Evolutionary conservation across 768 basidiomycete genomes (phyloP).

Genomic region (Boletus edulis): DNA sequence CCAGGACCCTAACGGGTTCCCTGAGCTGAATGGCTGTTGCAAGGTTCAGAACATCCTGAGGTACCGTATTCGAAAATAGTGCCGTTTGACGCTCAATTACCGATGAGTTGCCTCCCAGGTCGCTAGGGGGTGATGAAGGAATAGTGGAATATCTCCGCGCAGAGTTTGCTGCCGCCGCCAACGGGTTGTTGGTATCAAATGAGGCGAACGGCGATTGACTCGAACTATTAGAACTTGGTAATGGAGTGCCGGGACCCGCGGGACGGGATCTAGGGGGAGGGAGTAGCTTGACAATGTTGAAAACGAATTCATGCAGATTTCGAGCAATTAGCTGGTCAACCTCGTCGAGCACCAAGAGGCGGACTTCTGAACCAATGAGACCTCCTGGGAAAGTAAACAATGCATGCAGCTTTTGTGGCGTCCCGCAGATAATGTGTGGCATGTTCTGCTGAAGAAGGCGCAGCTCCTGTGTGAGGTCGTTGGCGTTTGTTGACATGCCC

Average conservation of each 20-base stretch:
- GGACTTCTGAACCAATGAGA: conserved; percentile 77
- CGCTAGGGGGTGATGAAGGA: conserved; percentile 44
- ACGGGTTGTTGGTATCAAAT: conserved; percentile 42
- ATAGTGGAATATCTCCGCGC: conserved; percentile 62
- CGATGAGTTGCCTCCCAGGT: conserved; percentile 31
- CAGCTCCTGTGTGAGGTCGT: conserved; percentile 69
- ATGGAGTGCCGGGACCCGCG: conserved; percentile 34
- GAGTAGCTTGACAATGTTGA: conserved; percentile 87
- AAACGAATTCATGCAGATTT: conserved; percentile 93
- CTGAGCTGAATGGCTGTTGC: conserved; percentile 90
- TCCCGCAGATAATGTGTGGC: conserved; percentile 95
- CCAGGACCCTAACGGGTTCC: conserved; percentile 97
- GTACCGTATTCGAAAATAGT: conserved; percentile 97
- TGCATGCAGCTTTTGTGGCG: conserved; percentile 93
- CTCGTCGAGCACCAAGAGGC: conserved; percentile 94
- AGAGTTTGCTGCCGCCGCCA: conserved; percentile 34
- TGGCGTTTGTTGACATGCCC: conserved; percentile 64
- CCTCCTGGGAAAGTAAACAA: conserved; percentile 82
- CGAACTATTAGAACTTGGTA: conserved; percentile 30
- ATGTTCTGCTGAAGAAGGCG: conserved; percentile 85
- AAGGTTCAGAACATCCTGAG: conserved; percentile 95
- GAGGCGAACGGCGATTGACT: conserved; percentile 44
- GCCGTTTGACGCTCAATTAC: conserved; percentile 83
- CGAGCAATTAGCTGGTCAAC: conserved; percentile 98
- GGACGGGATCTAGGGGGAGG: conserved; percentile 82